Base-by-base conservation (phyloP, 225 moss, liverwort and hornwort species). In the Pseudoscleropodium purum region DNA sequence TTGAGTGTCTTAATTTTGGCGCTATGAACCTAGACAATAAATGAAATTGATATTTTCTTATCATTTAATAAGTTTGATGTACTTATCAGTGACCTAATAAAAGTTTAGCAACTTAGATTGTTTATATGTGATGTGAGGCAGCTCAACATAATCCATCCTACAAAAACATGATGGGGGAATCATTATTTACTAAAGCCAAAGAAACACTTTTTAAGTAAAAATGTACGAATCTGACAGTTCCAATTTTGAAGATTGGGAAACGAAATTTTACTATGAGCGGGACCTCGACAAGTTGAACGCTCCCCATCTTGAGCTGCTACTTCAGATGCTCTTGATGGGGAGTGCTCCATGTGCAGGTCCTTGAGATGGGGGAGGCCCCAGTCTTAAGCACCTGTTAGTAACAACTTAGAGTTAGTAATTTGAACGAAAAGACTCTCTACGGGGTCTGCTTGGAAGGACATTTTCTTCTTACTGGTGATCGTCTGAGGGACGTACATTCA, bases 81-180 rank as follows among this genome's bases (percentile, higher is more conserved):
- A 67, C 62, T 30, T 85, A 6, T 78, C 59, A 69, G 47, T 72
- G 47, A 85, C 68, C 31, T 27, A 65, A 49, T 61, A 25, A 25
- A 67, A 62, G 83, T 64, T 65, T 13, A 56, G 66, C 36, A 67
- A 47, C 66, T 64, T 33, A 41, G 37, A 43, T 61, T 54, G 13
- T 37, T 87, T 87, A 63, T 57, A 15, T 57, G 11, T 60, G 13
- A 74, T 80, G 89, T 83, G 82, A 72, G 82, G 54, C 94, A 95
- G 74, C 56, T 92, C 91, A 49, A 92, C 89, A 87, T 95, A 94
- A 94, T 95, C 90, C 52, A 90, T 90, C 24, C 72, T 94, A 73
- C 73, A 82, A 47, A 92, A 89, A 63, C 68, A 89, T 29, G 81
- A 86, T n/a, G 92, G 88, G 68, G 83, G 31, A 61, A 63, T 89